A percentile compares a stretch with the other conserved stretches of the same genome.
These are phyloP conservation scores for Cubamyces lactineus DNA, from an alignment of 768 basidiomycete genomes.

Conservation along the genomic window DNA sequence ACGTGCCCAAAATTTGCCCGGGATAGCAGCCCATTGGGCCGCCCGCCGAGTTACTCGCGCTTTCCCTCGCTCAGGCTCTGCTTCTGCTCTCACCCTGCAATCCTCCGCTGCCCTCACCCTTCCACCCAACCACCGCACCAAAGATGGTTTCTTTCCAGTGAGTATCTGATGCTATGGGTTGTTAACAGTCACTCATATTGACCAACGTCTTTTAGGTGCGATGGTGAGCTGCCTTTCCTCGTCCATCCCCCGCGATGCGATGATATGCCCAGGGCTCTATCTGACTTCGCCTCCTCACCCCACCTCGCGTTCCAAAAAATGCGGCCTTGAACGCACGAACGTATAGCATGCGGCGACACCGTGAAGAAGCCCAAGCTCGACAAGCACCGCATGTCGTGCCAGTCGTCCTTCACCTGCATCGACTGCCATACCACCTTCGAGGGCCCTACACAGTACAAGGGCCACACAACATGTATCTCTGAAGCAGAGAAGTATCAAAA, in stretches of 20 bases:
- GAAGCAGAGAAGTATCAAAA: constrained; percentile 97
- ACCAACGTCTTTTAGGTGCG: constrained; percentile 54
- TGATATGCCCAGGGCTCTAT: constrained; percentile 10
- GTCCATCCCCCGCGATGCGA: constrained; percentile 13
- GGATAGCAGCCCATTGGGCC: constrained; percentile 14
- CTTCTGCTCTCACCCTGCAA: too few species aligned
- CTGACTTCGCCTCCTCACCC: background rate
- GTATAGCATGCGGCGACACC: constrained; percentile 75
- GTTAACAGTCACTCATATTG: background rate
- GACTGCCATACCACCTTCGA: constrained; percentile 89
- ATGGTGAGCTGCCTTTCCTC: constrained; percentile 51
- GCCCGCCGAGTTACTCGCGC: background rate
- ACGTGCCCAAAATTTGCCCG: constrained; percentile 25
- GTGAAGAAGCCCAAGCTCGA: constrained; percentile 95
- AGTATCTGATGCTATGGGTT: constrained; percentile 33
- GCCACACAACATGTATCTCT: constrained; percentile 81
- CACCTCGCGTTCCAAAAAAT: background rate
- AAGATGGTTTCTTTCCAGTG: constrained; percentile 78
- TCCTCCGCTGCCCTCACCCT: background rate
- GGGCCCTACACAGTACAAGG: constrained; percentile 75
- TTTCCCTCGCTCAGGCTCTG: background rate
- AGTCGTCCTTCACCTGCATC: constrained; percentile 76
- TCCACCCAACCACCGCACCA: background rate
- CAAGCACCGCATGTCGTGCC: constrained; percentile 66
- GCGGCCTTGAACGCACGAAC: background rate